Evolutionary conservation across 1,139 yeast species (phyloP).

Genomic region (Yamadazyma sp.): DNA sequence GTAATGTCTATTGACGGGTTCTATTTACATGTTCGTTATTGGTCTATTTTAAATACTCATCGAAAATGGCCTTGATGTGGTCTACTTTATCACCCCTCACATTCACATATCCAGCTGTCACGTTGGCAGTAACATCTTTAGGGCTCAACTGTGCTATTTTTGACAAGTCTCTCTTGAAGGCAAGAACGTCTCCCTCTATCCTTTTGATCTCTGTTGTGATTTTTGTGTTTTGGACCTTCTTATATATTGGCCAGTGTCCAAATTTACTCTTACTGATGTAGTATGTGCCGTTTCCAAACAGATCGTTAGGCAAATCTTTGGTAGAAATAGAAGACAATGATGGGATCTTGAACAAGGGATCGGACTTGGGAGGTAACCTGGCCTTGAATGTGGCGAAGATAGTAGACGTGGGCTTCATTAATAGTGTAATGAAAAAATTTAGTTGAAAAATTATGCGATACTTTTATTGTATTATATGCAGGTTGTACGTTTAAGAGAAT

Average conservation of each 20-base stretch:
- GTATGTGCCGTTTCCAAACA: slow-evolving; percentile 46
- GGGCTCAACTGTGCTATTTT: slow-evolving; percentile 43
- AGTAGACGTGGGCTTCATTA: slow-evolving; percentile 30
- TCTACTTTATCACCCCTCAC: slow-evolving; percentile 61
- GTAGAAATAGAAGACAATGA: slow-evolving; percentile 25
- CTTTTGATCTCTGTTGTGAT: slow-evolving; percentile 63
- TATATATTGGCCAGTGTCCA: slow-evolving; percentile 72
- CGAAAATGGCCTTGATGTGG: slow-evolving; percentile 38
- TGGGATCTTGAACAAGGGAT: slow-evolving; percentile 27
- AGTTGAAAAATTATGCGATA: neutral
- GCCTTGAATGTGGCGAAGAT: slow-evolving; percentile 25
- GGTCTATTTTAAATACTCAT: slow-evolving; percentile 16
- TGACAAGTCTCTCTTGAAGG: slow-evolving; percentile 60
- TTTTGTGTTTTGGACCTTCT: slow-evolving; percentile 54
- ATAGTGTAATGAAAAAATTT: neutral
- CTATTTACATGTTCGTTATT: slow-evolving; percentile 11
- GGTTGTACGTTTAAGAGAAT: too few species aligned
- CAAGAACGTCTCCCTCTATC: slow-evolving; percentile 58
- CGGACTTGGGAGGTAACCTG: slow-evolving; percentile 18
- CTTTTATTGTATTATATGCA: slow-evolving; percentile 1
- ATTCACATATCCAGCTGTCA: slow-evolving; percentile 39
- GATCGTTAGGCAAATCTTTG: slow-evolving; percentile 35
- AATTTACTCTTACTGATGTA: slow-evolving; percentile 52
- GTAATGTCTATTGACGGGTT: neutral
- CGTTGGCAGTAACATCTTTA: slow-evolving; percentile 39